Evolutionary conservation across 1,284 basidiomycete genomes (phyloP).

Genomic region (Lignosus rhinocerotis): DNA sequence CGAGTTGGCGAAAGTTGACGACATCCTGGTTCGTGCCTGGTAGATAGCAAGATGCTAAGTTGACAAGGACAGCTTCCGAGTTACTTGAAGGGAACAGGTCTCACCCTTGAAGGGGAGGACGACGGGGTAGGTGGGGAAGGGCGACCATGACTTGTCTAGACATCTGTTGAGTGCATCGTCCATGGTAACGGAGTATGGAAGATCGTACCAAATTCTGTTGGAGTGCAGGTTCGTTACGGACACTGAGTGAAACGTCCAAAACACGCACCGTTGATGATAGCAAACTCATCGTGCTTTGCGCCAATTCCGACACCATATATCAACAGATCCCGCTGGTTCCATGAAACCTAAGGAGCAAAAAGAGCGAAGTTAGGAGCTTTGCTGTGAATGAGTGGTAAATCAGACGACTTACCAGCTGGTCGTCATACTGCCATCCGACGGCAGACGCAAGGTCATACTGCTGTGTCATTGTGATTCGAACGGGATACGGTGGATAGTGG

Average conservation of each 20-base stretch:
- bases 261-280: conserved; percentile 60
- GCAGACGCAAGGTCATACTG: conserved; percentile 31
- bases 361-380: not conserved
- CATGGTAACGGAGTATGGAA: not conserved
- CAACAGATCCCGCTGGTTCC: conserved; percentile 72
- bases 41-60: too few relatives aligned
- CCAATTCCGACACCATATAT: conserved; percentile 71
- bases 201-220: conserved; percentile 32
- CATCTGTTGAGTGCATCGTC: not conserved
- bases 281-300: conserved; percentile 64
- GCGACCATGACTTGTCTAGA: conserved; percentile 49
- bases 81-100: not conserved
- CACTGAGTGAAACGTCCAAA: not conserved
- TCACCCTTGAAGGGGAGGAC: conserved; percentile 57
- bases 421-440: conserved; percentile 32
- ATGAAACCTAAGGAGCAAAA: conserved; percentile 49
- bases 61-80: too few relatives aligned
- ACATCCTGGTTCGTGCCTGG: conserved; percentile 59
- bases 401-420: conserved; percentile 13
- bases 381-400: too few relatives aligned
- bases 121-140: conserved; percentile 59
- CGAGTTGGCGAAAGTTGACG: conserved; percentile 59
- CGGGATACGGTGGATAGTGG: too few relatives aligned
- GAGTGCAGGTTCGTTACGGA: not conserved
- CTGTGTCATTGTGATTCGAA: conserved; percentile 25